Evolutionary conservation across 23 red algal species (phyloP).

Genomic region (Chondrus crispus): DNA sequence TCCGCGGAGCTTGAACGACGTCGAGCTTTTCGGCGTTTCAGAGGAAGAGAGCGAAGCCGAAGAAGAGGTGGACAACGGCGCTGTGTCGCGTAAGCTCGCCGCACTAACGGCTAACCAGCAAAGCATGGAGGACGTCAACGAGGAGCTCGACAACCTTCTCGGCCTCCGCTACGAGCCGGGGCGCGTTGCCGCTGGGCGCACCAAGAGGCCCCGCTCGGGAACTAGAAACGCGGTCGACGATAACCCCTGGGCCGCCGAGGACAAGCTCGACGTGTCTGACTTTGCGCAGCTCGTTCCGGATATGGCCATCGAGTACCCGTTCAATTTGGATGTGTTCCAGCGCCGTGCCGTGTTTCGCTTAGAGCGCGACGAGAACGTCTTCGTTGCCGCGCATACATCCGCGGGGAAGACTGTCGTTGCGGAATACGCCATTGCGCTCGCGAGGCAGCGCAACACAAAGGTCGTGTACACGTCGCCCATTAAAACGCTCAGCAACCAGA

Average conservation of each 20-base stretch:
- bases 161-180: slow-evolving; percentile 7
- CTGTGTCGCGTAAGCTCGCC: not conserved
- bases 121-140: not conserved
- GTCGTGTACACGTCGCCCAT: slow-evolving; percentile 93
- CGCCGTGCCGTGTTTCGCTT: slow-evolving; percentile 86
- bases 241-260: slow-evolving; percentile 56
- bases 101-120: not conserved
- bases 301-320: slow-evolving; percentile 72
- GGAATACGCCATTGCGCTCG: slow-evolving; percentile 90
- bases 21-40: slow-evolving; percentile 46
- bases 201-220: not conserved
- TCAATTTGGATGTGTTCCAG: slow-evolving; percentile 87
- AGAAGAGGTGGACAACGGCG: slow-evolving; percentile 2
- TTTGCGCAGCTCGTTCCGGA: slow-evolving; percentile 72
- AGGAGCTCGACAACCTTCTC: slow-evolving; percentile 41
- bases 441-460: slow-evolving; percentile 75
- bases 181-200: not conserved
- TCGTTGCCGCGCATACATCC: slow-evolving; percentile 94
- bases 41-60: slow-evolving; percentile 21
- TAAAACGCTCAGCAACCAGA: slow-evolving; percentile 97
- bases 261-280: slow-evolving; percentile 63
- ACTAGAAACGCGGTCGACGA: not conserved
- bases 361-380: slow-evolving; percentile 88
- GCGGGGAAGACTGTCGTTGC: slow-evolving; percentile 95
- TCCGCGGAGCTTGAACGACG: slow-evolving; percentile 36